Base-by-base conservation (phyloP, 768 basidiomycete genomes). In the Termitomyces titanicus region DNA sequence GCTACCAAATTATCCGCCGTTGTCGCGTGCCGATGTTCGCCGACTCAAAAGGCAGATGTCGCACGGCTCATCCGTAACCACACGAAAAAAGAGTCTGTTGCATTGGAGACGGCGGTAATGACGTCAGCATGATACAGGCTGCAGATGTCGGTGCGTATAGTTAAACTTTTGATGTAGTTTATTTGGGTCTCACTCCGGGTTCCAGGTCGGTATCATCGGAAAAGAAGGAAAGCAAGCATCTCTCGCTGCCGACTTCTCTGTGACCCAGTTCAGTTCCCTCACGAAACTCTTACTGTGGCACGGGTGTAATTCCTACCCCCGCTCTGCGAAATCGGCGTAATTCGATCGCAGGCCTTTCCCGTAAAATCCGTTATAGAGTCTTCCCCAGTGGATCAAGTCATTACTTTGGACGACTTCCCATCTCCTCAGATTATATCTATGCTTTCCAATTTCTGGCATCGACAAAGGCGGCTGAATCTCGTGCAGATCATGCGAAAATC, bases 81-180 rank as follows among this genome's bases (percentile, higher is more conserved):
- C 66, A 97, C 96, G 3, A 89, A 85, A 73, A 98, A 98, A 70
- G 96, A 0, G 96, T 99, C 0, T 98, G 96, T 69, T 98, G 97
- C 67, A 98, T 98, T 55, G 97, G 97, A 2, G 97, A 99, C 72
- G 97, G 97, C 34, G 97, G 97, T 4, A 99, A 99, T 69, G 97
- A 99, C 68, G 97, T 99, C 59, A 94, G 92, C 69, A 99, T 99
- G 97, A 99, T 99, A 58, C 97, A 98, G 66, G 97, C 97, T 1
- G 97, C 97, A 2, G 94, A 98, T 64, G 94, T 99, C 55, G 96
- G 94, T 94, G 46, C 68, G 93, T 84, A 31, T 31, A n/a, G 17
- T 10, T 7, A 11, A 31, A 11, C 40, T 44, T 22, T 42, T 15
- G 13, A 31, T 1, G 15, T 40, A n/a, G 25, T 25, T 35, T 27